A percentile compares a stretch with the other conserved stretches of the same genome.
phyloP scores from a whole-genome alignment of 1,139 yeast genomes.

The Geotrichum phurueaensis region DNA sequence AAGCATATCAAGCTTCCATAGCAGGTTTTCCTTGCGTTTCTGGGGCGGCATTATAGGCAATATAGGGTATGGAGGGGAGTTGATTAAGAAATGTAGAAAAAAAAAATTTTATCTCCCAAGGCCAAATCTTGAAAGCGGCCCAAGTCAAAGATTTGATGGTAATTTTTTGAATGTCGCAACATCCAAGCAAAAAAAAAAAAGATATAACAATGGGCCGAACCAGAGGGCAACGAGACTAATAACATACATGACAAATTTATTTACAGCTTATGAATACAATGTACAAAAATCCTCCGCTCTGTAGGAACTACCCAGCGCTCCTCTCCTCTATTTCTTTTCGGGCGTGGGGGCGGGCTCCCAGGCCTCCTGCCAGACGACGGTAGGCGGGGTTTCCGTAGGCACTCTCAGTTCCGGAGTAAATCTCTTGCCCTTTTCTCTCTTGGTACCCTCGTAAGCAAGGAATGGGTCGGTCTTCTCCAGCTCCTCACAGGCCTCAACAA shows the following conservation, averaged over 20 bases:
- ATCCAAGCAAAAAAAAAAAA: not conserved
- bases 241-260: not conserved
- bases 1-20: conserved; percentile 37
- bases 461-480: conserved; percentile 48
- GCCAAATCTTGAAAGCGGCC: not conserved
- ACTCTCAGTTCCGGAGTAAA: conserved; percentile 58
- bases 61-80: not conserved
- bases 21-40: conserved; percentile 31
- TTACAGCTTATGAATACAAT: not conserved
- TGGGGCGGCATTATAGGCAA: not conserved
- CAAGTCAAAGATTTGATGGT: not conserved
- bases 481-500: conserved; percentile 68
- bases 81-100: not conserved
- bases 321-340: not conserved
- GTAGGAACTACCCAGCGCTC: not conserved
- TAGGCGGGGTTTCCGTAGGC: conserved; percentile 91
- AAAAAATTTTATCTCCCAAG: not conserved
- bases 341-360: conserved; percentile 36
- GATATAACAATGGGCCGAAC: not conserved
- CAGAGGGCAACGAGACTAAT: not conserved
- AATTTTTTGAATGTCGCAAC: not conserved
- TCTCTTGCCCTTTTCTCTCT: conserved; percentile 43
- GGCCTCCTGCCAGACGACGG: conserved; percentile 70
- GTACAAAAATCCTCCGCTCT: not conserved
- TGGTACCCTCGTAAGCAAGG: conserved; percentile 48